phyloP scores from a whole-genome alignment of 2,329 filamentous ascomycete species.

The Fusarium incarnatum region DNA sequence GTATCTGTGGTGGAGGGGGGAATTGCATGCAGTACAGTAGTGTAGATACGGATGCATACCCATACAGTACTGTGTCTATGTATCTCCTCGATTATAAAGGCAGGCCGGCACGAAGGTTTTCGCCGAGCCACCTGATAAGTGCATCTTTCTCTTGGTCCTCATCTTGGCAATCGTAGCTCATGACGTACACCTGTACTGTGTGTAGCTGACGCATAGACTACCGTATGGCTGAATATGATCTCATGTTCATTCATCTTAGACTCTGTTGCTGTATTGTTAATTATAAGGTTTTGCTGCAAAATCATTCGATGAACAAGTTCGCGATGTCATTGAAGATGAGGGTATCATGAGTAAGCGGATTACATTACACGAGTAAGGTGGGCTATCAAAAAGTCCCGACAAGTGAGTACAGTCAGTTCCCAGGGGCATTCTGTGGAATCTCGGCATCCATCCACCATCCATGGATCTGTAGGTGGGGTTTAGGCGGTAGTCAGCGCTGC shows the following conservation, averaged over 20 bases:
- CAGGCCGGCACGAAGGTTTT: slow-evolving; percentile 1
- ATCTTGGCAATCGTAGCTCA: slow-evolving; percentile 7
- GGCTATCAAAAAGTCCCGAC: not conserved
- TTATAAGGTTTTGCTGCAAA: not conserved
- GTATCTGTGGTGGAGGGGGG: not conserved
- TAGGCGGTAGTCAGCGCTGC: not conserved
- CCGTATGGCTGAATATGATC: not conserved
- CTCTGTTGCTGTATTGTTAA: not conserved
- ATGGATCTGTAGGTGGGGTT: not conserved
- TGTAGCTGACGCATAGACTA: not conserved
- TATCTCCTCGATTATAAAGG: slow-evolving; percentile 11
- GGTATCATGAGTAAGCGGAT: slow-evolving; percentile 6
- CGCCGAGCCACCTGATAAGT: slow-evolving; percentile 7
- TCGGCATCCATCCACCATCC: not conserved
- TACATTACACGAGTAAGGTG: not conserved
- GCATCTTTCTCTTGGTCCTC: slow-evolving; percentile 16
- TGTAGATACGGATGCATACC: not conserved
- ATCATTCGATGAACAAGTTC: not conserved
- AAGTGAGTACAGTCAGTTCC: not conserved
- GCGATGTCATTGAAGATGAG: not conserved
- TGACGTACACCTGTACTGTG: slow-evolving; percentile 16
- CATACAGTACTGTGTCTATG: not conserved
- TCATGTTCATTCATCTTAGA: slow-evolving; percentile 4
- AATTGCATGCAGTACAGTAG: not conserved
- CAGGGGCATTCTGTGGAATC: not conserved